Base-by-base conservation (phyloP, 2,329 filamentous ascomycete species). In the Ceratocystis destructans region DNA sequence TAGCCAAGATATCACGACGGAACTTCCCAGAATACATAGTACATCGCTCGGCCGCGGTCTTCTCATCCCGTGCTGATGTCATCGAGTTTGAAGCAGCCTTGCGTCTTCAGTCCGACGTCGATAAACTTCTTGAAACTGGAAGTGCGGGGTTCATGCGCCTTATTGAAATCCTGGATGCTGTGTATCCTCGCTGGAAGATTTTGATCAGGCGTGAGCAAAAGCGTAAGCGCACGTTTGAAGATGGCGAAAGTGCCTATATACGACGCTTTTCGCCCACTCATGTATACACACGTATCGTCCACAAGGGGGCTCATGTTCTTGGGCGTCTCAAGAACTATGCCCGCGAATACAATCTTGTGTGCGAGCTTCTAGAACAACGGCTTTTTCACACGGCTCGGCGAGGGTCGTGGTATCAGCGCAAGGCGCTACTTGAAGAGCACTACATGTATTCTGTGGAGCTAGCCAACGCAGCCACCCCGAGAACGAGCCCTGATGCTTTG, bases 391-490 rank as follows among this genome's bases (percentile, higher is more conserved):
- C 88, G 55, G 85, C 91, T 1, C 83, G 92, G 33, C 84, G 94
- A 53, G 94, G 94, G 0, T 84, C 86, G 0, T 99, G 94, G 94
- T 97, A 97, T 73, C 92, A 96, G 73, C 88, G 94, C 22, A 96
- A 95, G 75, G 94, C 93, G 0, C 78, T 99, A 0, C 76, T 99
- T 1, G 94, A 99, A 77, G 94, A 99, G 74, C 91, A 95, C 73
- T 97, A 99, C 74, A 92, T 97, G 89, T 82, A 85, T 72, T 78
- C 81, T 3, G 73, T 88, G 5, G 20, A 45, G 17, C 5, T 59
- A 20, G n/a, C 53, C 6, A 74, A 79, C 44, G 55, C 72, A 3
- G 80, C 81, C 33, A 72, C 76, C 64, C 87, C 88, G 72, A 59
- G 17, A n/a, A 8, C 12, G 3, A 2, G 17, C 15, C n/a, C 55